A percentile compares a stretch with the other conserved stretches of the same genome.
Conservation (phyloP, 139 green algal genomes). For the Chlorella sp. region DNA sequence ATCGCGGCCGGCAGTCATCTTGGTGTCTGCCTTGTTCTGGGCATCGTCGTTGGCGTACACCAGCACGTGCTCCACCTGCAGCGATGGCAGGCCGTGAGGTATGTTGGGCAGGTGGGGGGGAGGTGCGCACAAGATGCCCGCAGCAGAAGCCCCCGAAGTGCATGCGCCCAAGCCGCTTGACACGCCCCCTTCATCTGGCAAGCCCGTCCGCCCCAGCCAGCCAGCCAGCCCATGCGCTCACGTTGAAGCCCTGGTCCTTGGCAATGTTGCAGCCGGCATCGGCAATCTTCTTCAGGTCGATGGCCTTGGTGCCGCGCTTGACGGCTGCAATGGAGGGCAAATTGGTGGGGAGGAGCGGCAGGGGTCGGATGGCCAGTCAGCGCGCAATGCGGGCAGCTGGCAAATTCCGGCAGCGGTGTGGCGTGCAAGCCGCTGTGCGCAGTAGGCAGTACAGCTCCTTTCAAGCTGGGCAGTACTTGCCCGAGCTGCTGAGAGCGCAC, state of each 20-base stretch:
- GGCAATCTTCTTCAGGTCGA: slow-evolving; percentile 89
- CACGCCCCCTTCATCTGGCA: too few relatives aligned
- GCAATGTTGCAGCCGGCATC: slow-evolving; percentile 57
- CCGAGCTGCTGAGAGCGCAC: too few relatives aligned
- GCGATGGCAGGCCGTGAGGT: background rate
- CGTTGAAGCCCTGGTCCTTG: slow-evolving; percentile 16
- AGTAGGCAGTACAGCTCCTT: too few relatives aligned
- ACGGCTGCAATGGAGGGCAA: slow-evolving; percentile 39
- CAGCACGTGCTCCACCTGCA: slow-evolving; percentile 61
- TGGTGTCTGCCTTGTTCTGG: slow-evolving; percentile 50
- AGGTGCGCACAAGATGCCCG: background rate
- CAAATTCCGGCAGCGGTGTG: too few relatives aligned
- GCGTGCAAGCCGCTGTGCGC: too few relatives aligned
- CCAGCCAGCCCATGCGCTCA: background rate
- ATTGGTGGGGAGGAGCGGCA: background rate
- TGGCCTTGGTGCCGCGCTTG: slow-evolving; percentile 84
- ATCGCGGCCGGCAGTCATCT: slow-evolving; percentile 71
- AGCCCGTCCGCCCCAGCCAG: background rate
- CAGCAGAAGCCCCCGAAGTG: background rate
- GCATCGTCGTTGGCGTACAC: slow-evolving; percentile 84
- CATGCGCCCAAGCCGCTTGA: background rate
- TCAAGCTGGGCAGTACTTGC: too few relatives aligned
- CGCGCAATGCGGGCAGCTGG: too few relatives aligned
- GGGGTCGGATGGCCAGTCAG: too few relatives aligned
- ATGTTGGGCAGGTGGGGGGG: background rate